Base-by-base conservation (phyloP, 805 yeast species). In the Candida sithepensis region DNA sequence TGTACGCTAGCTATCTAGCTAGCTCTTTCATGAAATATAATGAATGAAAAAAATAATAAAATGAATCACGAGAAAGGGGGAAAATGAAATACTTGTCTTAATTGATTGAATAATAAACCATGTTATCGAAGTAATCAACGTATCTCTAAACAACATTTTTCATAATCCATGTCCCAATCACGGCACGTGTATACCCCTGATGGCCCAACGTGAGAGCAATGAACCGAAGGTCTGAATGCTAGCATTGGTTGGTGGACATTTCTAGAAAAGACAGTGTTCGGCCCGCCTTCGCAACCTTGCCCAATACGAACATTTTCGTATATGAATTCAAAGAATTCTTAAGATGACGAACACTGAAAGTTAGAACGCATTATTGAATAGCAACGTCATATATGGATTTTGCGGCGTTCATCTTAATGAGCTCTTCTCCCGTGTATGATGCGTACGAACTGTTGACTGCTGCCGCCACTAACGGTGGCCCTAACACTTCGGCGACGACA, bases 181-280 rank as follows among this genome's bases (percentile, higher is more conserved):
- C 50, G 41, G 39, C 61, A 59, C 63, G 58, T 58, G 38, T 53
- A 61, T 43, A 60, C 59, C 36, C 61, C 61, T 33, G 49, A 20
- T 6, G 59, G 59, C 13, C 63, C 64, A 43, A 57, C 41, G 38
- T 58, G 63, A 12, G 57, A 49, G 50, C 63, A 59, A 41, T 60
- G 63, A 18, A 59, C 59, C 6, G 24, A 4, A 2, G 62, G 60
- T 44, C 61, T 46, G 41, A 46, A 53, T 6, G 51, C 46, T 24
- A 58, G 43, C 63, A 58, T 60, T 21, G 52, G 52, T 49, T 57
- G 64, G 40, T 59, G 61, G 9, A 56, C 23, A n/a, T 56, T 53
- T 39, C 64, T 50, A 33, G 62, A 60, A 42, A 55, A 56, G 9
- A 60, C 40, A 5, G 61, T 56, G 42, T 60, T 44, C 50, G 56